These are phyloP conservation scores for Solioccasus polychromus DNA, from an alignment of 768 basidiomycete genomes.

Conservation along the genomic window DNA sequence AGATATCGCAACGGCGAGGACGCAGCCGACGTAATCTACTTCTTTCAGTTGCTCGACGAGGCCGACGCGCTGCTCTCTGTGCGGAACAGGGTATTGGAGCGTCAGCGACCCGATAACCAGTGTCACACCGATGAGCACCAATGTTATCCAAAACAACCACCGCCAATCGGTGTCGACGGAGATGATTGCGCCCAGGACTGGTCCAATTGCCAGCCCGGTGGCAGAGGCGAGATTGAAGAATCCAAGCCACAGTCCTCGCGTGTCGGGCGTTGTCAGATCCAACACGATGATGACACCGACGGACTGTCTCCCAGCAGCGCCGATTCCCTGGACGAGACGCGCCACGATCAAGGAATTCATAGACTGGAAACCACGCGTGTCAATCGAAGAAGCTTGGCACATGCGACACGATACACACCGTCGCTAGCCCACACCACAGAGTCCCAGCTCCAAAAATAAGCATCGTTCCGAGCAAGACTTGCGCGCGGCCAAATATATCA, in stretches of 20 bases:
- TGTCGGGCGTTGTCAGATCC: conserved; percentile 36
- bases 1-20: conserved; percentile 32
- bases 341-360: conserved; percentile 34
- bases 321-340: conserved; percentile 36
- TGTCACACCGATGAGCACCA: conserved; percentile 33
- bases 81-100: conserved; percentile 33
- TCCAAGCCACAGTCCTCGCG: conserved; percentile 35
- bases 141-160: conserved; percentile 46
- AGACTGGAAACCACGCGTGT: conserved; percentile 21
- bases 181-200: conserved; percentile 45
- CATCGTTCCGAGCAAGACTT: conserved; percentile 34
- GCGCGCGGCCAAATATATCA: conserved; percentile 34
- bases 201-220: conserved; percentile 45
- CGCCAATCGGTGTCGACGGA: conserved; percentile 43
- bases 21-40: conserved; percentile 32
- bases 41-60: conserved; percentile 33
- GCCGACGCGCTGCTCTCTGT: conserved; percentile 30
- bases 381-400: not conserved
- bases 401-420: conserved; percentile 15
- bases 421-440: conserved; percentile 32
- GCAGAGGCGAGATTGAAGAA: conserved; percentile 38
- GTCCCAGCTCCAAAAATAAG: conserved; percentile 34
- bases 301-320: conserved; percentile 36
- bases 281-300: conserved; percentile 35
- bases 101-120: conserved; percentile 24